phyloP scores from a whole-genome alignment of 148 eudicot genomes.

The Beta vulgaris region DNA sequence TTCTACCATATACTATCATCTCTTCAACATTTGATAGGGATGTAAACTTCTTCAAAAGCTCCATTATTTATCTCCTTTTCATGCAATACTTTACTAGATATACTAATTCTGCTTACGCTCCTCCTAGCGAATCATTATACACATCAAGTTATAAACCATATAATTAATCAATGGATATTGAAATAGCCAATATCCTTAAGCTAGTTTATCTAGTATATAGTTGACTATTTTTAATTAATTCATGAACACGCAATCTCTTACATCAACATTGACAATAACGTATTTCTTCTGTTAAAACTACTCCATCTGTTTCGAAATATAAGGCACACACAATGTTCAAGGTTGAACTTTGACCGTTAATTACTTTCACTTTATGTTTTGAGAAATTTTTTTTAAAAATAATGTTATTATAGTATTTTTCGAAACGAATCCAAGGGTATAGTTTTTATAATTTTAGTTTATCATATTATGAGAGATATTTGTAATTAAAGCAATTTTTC shows the following conservation, averaged over 20 bases:
- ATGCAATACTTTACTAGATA: neutral
- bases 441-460: no score
- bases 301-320: no score
- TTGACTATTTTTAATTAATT: neutral
- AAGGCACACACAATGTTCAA: no score
- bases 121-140: conserved; percentile 8
- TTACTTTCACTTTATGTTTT: no score
- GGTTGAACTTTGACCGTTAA: no score
- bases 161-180: neutral
- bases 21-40: neutral
- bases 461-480: no score
- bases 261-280: neutral
- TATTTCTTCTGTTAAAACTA: neutral
- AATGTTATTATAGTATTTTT: no score
- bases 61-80: neutral
- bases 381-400: no score
- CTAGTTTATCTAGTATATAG: neutral
- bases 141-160: conserved; percentile 10
- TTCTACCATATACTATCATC: neutral
- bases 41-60: neutral
- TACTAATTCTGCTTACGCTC: neutral
- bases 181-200: neutral
- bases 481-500: no score
- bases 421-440: no score
- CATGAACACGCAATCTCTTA: conserved; percentile 1